Percentiles rank a stretch among this genome's conserved stretches.
These are phyloP conservation scores for Microthlaspi erraticum DNA, from an alignment of 345 rosid species.

Conservation along the genomic window DNA sequence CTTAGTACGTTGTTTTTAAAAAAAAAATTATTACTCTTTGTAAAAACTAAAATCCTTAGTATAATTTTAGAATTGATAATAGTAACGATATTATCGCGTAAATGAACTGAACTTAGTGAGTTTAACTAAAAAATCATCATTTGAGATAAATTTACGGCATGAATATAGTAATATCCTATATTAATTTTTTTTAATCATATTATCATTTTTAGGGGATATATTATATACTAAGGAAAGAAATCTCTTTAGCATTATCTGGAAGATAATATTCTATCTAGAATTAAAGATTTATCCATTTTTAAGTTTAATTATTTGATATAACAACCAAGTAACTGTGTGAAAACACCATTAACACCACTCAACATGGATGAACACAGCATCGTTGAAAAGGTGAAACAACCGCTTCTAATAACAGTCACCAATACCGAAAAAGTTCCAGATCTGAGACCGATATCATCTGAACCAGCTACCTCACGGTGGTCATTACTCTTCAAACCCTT, in stretches of 20 bases:
- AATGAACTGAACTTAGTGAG: background rate
- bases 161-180: too few species aligned
- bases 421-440: background rate
- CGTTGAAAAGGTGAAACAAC: slow-evolving; percentile 2
- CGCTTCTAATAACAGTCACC: background rate
- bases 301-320: background rate
- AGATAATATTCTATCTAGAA: background rate
- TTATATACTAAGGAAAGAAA: too few species aligned
- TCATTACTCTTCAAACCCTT: slow-evolving; percentile 3
- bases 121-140: background rate
- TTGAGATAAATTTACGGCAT: background rate
- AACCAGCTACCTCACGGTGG: slow-evolving; percentile 27
- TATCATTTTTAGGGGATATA: too few species aligned
- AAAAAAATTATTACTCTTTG: background rate
- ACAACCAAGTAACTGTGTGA: background rate
- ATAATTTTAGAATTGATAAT: background rate
- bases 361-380: slow-evolving; percentile 7
- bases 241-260: too few species aligned
- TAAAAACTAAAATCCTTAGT: background rate
- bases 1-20: too few species aligned
- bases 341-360: background rate
- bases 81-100: background rate
- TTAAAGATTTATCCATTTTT: background rate
- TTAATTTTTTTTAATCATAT: too few species aligned
- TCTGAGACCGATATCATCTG: background rate